phyloP scores from a whole-genome alignment of 768 basidiomycete species.

The Podaxis sp. region DNA sequence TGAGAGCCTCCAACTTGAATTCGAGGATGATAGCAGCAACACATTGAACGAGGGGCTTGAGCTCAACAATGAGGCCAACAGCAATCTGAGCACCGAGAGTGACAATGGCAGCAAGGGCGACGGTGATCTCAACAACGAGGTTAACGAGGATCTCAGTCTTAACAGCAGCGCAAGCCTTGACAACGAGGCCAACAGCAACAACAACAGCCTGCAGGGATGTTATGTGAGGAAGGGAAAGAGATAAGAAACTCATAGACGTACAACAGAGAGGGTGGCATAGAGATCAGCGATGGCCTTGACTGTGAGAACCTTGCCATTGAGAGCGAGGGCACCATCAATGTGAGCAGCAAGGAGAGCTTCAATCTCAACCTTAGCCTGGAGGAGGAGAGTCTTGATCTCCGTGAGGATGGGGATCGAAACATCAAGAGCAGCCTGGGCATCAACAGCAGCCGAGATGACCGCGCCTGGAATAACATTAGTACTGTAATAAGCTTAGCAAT shows the following conservation, averaged over 20 bases:
- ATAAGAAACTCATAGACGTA: constrained; percentile 10
- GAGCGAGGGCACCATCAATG: constrained; percentile 10
- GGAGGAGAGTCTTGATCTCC: constrained; percentile 15
- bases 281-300: constrained; percentile 13
- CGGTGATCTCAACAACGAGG: constrained; percentile 9
- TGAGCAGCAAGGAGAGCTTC: constrained; percentile 16
- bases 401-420: constrained; percentile 16
- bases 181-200: background rate
- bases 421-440: constrained; percentile 7
- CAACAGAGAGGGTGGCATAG: constrained; percentile 12
- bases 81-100: background rate
- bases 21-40: constrained; percentile 1
- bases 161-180: constrained; percentile 5
- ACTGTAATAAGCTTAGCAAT: background rate
- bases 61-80: background rate
- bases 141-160: constrained; percentile 13
- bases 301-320: constrained; percentile 16
- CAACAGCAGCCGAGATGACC: background rate
- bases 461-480: background rate
- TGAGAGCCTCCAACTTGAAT: background rate
- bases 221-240: background rate
- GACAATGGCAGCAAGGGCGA: constrained; percentile 12
- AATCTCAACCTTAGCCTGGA: constrained; percentile 11
- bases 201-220: background rate
- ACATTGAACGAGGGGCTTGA: background rate